Percentiles rank a stretch among this genome's conserved stretches.
phyloP scores from a whole-genome alignment of 495 filamentous ascomycete genomes.

The Chaetomidium leptoderma region DNA sequence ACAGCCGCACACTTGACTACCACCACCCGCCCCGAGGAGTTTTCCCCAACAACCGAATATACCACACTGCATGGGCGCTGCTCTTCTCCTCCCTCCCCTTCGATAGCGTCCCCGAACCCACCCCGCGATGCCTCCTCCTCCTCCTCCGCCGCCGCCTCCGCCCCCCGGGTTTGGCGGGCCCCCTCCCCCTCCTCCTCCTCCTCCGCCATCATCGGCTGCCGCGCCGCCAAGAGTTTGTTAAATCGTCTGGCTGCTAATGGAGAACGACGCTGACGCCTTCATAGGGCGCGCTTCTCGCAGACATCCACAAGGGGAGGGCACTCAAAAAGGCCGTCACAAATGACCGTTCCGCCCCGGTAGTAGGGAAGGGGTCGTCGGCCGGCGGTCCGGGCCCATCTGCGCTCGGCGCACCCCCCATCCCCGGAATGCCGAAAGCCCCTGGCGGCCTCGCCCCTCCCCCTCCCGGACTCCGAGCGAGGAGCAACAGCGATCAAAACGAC shows the following conservation, averaged over 20 bases:
- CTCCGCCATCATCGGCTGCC: conserved; percentile 25
- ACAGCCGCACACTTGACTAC: no score
- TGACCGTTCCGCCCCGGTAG: conserved; percentile 80
- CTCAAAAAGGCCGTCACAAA: conserved; percentile 91
- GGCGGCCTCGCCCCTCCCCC: conserved; percentile 72
- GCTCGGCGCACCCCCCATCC: conserved; percentile 76
- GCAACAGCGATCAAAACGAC: conserved; percentile 68
- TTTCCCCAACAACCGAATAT: no score
- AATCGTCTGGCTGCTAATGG: background rate
- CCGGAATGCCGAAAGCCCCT: conserved; percentile 56
- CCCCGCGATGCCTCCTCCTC: conserved; percentile 26
- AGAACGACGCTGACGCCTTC: conserved; percentile 31
- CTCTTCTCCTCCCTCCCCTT: no score
- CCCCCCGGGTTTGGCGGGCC: conserved; percentile 29
- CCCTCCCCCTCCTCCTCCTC: conserved; percentile 34
- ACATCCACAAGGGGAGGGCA: conserved; percentile 76
- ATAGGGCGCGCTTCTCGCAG: conserved; percentile 81
- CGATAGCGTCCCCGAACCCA: background rate
- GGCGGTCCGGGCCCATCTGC: conserved; percentile 49
- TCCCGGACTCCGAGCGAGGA: conserved; percentile 66
- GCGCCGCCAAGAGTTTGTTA: conserved; percentile 18
- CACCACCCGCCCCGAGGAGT: no score
- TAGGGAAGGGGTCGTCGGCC: conserved; percentile 49
- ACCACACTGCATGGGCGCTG: no score
- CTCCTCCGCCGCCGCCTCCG: conserved; percentile 29